These are phyloP conservation scores for Prunus dulcis DNA, from an alignment of 306 rosid species.

Conservation along the genomic window DNA sequence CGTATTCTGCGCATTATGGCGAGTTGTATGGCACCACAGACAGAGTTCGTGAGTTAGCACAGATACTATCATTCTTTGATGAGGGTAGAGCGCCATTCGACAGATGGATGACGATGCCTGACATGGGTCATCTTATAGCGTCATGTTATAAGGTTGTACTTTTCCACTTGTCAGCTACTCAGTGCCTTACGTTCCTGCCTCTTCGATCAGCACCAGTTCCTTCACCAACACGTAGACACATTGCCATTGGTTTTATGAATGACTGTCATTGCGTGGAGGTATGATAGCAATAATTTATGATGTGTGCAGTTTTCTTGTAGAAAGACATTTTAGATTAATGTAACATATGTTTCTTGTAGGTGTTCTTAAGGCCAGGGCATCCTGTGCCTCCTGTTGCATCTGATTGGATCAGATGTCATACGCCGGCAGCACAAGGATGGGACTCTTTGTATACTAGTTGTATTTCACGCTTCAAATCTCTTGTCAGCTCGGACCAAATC, in stretches of 20 bases:
- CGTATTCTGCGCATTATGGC: constrained; percentile 11
- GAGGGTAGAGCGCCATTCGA: constrained; percentile 9
- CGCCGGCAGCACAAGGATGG: constrained; percentile 7
- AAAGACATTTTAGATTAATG: background rate
- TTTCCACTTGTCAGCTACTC: constrained; percentile 14
- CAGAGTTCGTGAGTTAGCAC: constrained; percentile 19
- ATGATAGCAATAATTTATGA: background rate
- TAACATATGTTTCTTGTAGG: constrained; percentile 9
- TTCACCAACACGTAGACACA: constrained; percentile 11
- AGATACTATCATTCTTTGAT: constrained; percentile 3
- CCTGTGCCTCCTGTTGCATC: constrained; percentile 10
- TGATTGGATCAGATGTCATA: constrained; percentile 14
- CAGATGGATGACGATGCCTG: constrained; percentile 19
- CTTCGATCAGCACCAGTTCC: constrained; percentile 10
- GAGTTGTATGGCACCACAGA: constrained; percentile 14
- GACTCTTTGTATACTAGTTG: background rate
- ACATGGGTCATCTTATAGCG: constrained; percentile 21
- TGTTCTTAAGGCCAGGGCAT: constrained; percentile 11
- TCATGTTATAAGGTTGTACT: constrained; percentile 15
- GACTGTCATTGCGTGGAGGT: constrained; percentile 18
- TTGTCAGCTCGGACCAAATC: background rate
- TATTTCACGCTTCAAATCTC: constrained; percentile 3
- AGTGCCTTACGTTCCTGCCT: constrained; percentile 10
- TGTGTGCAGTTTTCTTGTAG: background rate
- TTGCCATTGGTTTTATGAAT: constrained; percentile 15